A percentile compares a stretch with the other conserved stretches of the same genome.
These are phyloP conservation scores for Jackrogersella multiformis DNA, from an alignment of 495 filamentous ascomycete species.

Conservation along the genomic window DNA sequence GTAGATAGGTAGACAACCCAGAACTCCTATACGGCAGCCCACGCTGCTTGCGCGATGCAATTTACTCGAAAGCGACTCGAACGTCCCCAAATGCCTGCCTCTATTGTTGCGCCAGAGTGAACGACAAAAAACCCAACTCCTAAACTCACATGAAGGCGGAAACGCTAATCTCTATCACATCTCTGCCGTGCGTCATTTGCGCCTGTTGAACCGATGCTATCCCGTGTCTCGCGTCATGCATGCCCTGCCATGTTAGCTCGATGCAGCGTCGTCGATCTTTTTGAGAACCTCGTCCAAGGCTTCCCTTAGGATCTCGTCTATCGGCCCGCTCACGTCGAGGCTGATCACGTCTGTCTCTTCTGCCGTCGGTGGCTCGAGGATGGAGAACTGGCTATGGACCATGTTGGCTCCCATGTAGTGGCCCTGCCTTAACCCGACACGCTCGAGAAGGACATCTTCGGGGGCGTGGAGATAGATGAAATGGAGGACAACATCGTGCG, in stretches of 20 bases:
- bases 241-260: constrained; percentile 15
- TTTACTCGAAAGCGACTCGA: constrained; percentile 26
- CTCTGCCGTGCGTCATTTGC: constrained; percentile 6
- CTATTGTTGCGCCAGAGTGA: constrained; percentile 37
- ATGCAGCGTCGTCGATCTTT: constrained; percentile 48
- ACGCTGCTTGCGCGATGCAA: constrained; percentile 33
- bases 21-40: constrained; percentile 33
- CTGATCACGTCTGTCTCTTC: constrained; percentile 86
- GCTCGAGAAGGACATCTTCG: constrained; percentile 75
- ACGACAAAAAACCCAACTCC: constrained; percentile 37
- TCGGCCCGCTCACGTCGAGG: constrained; percentile 76
- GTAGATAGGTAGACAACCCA: no score
- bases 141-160: constrained; percentile 23
- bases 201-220: constrained; percentile 1
- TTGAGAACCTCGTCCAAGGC: constrained; percentile 63
- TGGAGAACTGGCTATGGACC: constrained; percentile 92
- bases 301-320: constrained; percentile 71
- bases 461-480: constrained; percentile 90
- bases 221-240: background rate
- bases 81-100: constrained; percentile 26
- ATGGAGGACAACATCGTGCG: constrained; percentile 81
- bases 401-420: constrained; percentile 99
- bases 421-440: constrained; percentile 75
- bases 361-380: constrained; percentile 79
- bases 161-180: constrained; percentile 28